Base-by-base conservation (phyloP, 768 basidiomycete species). In the Kondoa subrosea region DNA sequence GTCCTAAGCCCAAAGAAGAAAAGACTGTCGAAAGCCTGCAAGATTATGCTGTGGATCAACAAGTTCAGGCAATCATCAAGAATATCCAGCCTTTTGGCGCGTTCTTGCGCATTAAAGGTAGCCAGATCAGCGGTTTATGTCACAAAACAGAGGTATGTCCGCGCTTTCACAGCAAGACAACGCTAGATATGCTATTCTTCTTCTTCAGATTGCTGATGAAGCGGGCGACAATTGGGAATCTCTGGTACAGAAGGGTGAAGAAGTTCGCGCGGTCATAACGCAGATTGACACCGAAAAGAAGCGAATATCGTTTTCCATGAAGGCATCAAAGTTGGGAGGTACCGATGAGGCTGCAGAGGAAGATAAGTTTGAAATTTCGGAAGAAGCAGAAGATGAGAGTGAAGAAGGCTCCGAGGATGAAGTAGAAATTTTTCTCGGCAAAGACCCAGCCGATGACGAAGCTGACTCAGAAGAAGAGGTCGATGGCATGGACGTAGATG, bases 71-170 rank as follows among this genome's bases (percentile, higher is more conserved):
- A 3, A 79, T 80, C 29, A 83, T 97, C 67, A 90, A 87, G 77
- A 85, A 82, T 70, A 81, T 92, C 14, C 89, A 92, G 76, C 82
- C 84, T 56, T 97, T 89, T 71, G 93, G 93, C 16, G 80, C 95
- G n/a, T 96, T 97, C 78, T 83, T 99, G 67, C 83, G 85, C 75
- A 86, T 97, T 40, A 83, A 87, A n/a, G 86, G 83, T 21, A 86
- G 89, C 0, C 87, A 86, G 74, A 79, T 96, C 62, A 85, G 82
- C 69, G 93, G 93, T 3, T 81, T 99, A 14, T 99, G 93, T 76
- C 93, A 97, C 77, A 91, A 91, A 77, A 89, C 89, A 12, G 83
- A 97, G 82, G 90, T 87, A 72, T 65, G 40, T 50, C n/a, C n/a
- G n/a, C n/a, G n/a, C n/a, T n/a, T n/a, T n/a, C n/a, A n/a, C n/a